phyloP scores from a whole-genome alignment of 176 grass and related monocot genomes.

The Aegilops umbellulata region DNA sequence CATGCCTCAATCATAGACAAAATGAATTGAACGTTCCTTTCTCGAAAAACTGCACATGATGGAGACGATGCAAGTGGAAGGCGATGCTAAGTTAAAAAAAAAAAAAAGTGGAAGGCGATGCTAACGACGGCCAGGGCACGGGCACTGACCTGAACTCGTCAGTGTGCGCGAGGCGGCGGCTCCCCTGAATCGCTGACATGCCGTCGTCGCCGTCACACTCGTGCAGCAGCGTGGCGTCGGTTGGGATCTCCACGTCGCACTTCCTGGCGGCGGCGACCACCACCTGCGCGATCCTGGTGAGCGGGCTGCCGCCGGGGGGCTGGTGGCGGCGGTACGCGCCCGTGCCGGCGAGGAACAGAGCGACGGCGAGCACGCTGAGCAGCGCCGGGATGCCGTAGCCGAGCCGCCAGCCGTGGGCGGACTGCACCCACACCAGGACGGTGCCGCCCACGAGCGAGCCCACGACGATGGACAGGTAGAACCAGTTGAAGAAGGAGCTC shows the following conservation, averaged over 20 bases:
- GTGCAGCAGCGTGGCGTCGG: constrained; percentile 16
- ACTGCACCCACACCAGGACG: constrained; percentile 59
- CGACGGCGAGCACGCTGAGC: background rate
- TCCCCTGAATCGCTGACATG: constrained; percentile 56
- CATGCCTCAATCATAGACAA: too few species aligned
- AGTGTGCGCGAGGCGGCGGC: constrained; percentile 53
- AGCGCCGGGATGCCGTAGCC: background rate
- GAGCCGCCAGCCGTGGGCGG: constrained; percentile 17
- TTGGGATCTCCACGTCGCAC: background rate
- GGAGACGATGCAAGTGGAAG: background rate
- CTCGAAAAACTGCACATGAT: too few species aligned
- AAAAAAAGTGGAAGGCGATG: background rate
- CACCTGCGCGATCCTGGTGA: background rate
- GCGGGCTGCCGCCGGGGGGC: background rate
- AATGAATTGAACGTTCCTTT: too few species aligned
- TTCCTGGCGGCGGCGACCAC: background rate
- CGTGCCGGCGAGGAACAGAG: background rate
- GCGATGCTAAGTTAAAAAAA: background rate
- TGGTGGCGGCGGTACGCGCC: background rate
- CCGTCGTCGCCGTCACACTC: constrained; percentile 32
- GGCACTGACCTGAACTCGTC: constrained; percentile 37
- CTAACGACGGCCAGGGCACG: background rate
- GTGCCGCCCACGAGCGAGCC: constrained; percentile 43
- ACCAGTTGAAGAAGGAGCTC: constrained; percentile 58
- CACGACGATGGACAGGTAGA: constrained; percentile 45